These are phyloP conservation scores for Cryphonectria japonica DNA, from an alignment of 2,329 filamentous ascomycete species.

Conservation along the genomic window DNA sequence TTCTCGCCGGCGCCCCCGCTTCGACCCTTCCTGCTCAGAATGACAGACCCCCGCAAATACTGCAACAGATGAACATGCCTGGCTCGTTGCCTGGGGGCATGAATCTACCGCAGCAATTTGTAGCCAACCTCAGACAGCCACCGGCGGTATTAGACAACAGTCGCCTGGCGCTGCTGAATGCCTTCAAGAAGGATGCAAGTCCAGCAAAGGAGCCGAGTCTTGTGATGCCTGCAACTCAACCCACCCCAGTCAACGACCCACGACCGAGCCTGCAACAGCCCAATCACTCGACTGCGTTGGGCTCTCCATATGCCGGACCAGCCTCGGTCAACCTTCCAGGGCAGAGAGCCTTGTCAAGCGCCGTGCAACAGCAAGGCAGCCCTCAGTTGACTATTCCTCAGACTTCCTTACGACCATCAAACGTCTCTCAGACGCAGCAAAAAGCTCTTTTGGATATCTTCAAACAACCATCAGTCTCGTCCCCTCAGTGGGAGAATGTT, in stretches of 20 bases:
- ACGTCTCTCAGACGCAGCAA: slow-evolving; percentile 47
- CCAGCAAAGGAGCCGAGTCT: slow-evolving; percentile 30
- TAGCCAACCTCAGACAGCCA: slow-evolving; percentile 21
- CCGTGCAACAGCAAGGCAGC: slow-evolving; percentile 12
- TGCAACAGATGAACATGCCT: slow-evolving; percentile 18
- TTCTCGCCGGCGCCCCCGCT: slow-evolving; percentile 11
- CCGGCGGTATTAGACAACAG: slow-evolving; percentile 44
- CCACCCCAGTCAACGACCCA: slow-evolving; percentile 24
- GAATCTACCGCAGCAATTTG: slow-evolving; percentile 18
- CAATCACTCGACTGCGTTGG: slow-evolving; percentile 22
- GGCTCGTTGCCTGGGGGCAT: slow-evolving; percentile 16
- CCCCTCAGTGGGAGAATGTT: slow-evolving; percentile 27
- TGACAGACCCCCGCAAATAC: slow-evolving; percentile 21
- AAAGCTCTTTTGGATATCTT: slow-evolving; percentile 58
- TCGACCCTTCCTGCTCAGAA: slow-evolving; percentile 4
- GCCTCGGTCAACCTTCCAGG: neutral
- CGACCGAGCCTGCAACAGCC: slow-evolving; percentile 28
- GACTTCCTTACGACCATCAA: slow-evolving; percentile 20
- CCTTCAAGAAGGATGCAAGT: slow-evolving; percentile 44
- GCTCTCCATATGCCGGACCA: slow-evolving; percentile 30
- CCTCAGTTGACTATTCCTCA: slow-evolving; percentile 18
- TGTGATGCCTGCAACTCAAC: slow-evolving; percentile 22
- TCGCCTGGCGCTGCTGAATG: slow-evolving; percentile 49
- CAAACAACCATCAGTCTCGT: slow-evolving; percentile 45
- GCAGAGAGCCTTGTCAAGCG: neutral